Evolutionary conservation across 2,329 filamentous ascomycete species (phyloP).

Genomic region (Aureobasidium sp.): DNA sequence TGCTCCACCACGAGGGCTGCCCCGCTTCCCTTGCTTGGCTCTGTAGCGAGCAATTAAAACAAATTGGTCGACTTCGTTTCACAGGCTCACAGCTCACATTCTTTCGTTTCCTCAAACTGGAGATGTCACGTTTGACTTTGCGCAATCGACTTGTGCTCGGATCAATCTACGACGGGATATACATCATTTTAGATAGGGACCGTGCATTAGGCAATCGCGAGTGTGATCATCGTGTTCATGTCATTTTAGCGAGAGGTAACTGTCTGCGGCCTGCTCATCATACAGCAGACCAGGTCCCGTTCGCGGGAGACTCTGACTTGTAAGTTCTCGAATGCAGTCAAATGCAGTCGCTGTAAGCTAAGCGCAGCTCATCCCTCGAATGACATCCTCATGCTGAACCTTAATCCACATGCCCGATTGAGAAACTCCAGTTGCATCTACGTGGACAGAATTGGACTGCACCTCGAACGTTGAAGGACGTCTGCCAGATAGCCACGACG

Average conservation of each 20-base stretch:
- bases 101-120: constrained; percentile 8
- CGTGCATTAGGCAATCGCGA: constrained; percentile 1
- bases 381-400: too few species aligned
- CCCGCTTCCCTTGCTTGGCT: constrained; percentile 9
- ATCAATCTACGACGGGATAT: not conserved
- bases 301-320: not conserved
- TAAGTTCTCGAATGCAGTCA: not conserved
- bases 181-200: constrained; percentile 4
- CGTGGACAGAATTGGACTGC: not conserved
- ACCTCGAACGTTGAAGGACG: not conserved
- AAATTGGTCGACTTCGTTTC: constrained; percentile 8
- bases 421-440: too few species aligned
- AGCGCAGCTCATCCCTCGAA: not conserved
- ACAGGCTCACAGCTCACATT: constrained; percentile 10
- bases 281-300: not conserved
- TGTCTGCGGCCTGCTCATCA: not conserved
- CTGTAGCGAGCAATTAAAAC: constrained; percentile 7
- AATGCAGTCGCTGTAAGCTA: not conserved
- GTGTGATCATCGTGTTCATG: not conserved
- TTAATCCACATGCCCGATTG: too few species aligned
- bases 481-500: not conserved
- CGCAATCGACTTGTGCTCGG: not conserved
- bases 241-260: not conserved
- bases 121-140: constrained; percentile 10
- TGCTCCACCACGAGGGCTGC: constrained; percentile 4